These are phyloP conservation scores for Bolboschoenoplectus hybrid DNA, from an alignment of 202 grass and related monocot species.

Conservation along the genomic window DNA sequence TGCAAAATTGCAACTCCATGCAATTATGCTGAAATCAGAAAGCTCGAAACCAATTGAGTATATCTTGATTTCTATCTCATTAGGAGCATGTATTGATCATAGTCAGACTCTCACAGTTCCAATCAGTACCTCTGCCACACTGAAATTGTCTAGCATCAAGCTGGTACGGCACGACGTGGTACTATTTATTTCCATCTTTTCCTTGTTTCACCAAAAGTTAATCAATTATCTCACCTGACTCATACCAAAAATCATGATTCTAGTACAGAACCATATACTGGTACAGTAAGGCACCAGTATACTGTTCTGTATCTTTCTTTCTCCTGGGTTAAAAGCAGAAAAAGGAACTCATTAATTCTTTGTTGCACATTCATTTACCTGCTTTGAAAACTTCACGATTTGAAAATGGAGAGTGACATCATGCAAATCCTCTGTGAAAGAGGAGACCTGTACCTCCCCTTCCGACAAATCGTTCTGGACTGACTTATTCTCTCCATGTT, in stretches of 20 bases:
- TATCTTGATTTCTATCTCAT: neutral
- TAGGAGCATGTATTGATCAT: neutral
- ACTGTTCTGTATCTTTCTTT: neutral
- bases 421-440: conserved; percentile 86
- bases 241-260: neutral
- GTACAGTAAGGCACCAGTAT: neutral
- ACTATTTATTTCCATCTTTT: neutral
- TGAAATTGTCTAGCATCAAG: neutral
- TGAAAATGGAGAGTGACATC: conserved; percentile 74
- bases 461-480: conserved; percentile 41
- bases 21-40: conserved; percentile 2
- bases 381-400: conserved; percentile 74
- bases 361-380: conserved; percentile 52
- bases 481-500: conserved; percentile 7
- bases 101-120: neutral
- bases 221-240: neutral
- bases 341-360: neutral
- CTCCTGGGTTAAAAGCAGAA: neutral
- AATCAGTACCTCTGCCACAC: neutral
- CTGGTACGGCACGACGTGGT: neutral
- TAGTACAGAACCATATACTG: neutral
- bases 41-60: neutral
- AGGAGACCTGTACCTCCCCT: conserved; percentile 47
- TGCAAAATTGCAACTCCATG: neutral
- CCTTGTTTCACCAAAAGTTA: neutral